Percentiles rank a stretch among this genome's conserved stretches.
phyloP scores from a whole-genome alignment of 306 rosid species.

The Cicer chorassanicum region DNA sequence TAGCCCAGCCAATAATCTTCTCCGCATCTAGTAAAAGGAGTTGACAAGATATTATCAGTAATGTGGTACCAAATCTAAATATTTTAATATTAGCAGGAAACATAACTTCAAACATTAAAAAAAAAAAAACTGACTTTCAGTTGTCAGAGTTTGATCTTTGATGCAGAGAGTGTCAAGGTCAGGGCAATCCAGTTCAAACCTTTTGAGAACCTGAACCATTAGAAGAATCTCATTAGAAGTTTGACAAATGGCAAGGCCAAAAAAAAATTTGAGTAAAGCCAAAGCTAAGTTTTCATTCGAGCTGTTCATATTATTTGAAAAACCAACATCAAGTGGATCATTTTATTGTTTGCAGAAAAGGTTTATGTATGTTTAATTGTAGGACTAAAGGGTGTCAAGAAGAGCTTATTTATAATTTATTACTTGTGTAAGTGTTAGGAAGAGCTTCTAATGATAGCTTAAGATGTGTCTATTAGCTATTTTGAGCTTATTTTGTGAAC shows the following conservation, averaged over 20 bases:
- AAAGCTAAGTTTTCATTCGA: constrained; percentile 1
- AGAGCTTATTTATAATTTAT: neutral
- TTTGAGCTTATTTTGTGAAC: constrained; percentile 4
- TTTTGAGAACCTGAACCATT: constrained; percentile 75
- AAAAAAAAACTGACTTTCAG: constrained; percentile 64
- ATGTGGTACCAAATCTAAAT: constrained; percentile 9
- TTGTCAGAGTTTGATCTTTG: constrained; percentile 78
- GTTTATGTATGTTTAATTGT: neutral
- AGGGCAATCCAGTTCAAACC: constrained; percentile 77
- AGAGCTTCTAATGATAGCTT: neutral
- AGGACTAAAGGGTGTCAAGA: constrained; percentile 1
- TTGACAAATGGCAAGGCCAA: constrained; percentile 25
- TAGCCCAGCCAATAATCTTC: constrained; percentile 91
- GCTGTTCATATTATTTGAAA: neutral
- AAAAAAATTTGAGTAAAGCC: constrained; percentile 10
- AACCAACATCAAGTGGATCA: constrained; percentile 4
- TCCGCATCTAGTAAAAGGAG: constrained; percentile 68
- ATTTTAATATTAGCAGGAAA: constrained; percentile 14
- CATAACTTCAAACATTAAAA: neutral
- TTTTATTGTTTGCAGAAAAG: constrained; percentile 12
- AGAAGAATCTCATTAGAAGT: constrained; percentile 41
- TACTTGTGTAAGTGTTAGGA: neutral
- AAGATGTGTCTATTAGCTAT: neutral
- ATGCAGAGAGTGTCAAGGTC: constrained; percentile 74
- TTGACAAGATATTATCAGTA: constrained; percentile 12